Conservation (phyloP, 2,329 filamentous ascomycete species). For the Cladophialophora yegresii region DNA sequence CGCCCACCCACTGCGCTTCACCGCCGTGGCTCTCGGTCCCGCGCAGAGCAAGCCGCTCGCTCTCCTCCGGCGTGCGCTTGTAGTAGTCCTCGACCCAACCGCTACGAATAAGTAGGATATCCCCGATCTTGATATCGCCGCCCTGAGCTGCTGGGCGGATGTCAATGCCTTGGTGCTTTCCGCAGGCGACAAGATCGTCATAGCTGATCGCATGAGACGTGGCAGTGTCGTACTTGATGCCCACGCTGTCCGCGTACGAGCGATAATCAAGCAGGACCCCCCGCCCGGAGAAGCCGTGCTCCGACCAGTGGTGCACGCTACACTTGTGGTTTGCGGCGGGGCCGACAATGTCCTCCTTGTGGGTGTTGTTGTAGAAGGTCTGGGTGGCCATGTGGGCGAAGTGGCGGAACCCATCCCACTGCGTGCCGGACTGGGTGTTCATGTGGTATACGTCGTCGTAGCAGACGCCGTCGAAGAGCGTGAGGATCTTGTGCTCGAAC, state of each 20-base stretch:
- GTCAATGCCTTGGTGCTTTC: slow-evolving; percentile 61
- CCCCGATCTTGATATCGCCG: slow-evolving; percentile 60
- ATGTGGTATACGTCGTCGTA: slow-evolving; percentile 51
- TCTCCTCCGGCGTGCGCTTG: slow-evolving; percentile 44
- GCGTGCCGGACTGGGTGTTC: slow-evolving; percentile 54
- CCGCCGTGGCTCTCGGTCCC: slow-evolving; percentile 42
- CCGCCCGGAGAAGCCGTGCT: slow-evolving; percentile 47
- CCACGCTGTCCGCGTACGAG: slow-evolving; percentile 53
- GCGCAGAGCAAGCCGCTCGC: slow-evolving; percentile 40
- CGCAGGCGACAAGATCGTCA: slow-evolving; percentile 60
- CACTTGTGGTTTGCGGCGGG: slow-evolving; percentile 43
- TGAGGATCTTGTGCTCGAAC: slow-evolving; percentile 59
- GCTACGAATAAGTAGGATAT: slow-evolving; percentile 66
- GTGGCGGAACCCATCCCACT: slow-evolving; percentile 56
- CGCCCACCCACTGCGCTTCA: slow-evolving; percentile 49
- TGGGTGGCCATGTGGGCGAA: slow-evolving; percentile 44
- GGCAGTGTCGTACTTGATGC: slow-evolving; percentile 56
- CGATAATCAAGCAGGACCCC: slow-evolving; percentile 49
- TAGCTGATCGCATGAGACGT: slow-evolving; percentile 57
- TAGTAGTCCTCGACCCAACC: slow-evolving; percentile 64
- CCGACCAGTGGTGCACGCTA: slow-evolving; percentile 49
- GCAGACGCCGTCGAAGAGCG: slow-evolving; percentile 41
- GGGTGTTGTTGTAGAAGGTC: slow-evolving; percentile 48
- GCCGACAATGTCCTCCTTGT: slow-evolving; percentile 42
- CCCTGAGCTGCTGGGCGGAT: slow-evolving; percentile 59